phyloP scores from a whole-genome alignment of 2,329 filamentous ascomycete genomes.

The Diplodia scrobiculata region DNA sequence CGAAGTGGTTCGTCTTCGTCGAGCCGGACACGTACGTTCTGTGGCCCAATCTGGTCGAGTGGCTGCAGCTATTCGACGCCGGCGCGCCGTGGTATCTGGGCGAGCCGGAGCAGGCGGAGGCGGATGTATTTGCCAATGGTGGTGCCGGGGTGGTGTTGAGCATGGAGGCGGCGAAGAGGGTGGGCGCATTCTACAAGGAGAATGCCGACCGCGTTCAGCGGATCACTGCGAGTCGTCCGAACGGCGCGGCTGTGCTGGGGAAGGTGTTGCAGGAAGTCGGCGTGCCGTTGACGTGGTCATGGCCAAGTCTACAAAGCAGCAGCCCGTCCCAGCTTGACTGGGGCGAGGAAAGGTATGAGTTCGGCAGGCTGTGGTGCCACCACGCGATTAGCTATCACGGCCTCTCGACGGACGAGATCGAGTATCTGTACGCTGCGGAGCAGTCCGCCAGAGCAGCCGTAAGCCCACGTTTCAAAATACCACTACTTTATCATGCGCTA shows the following conservation, averaged over 20 bases:
- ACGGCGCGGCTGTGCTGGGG: conserved; percentile 55
- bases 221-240: conserved; percentile 52
- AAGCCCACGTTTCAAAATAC: conserved; percentile 14
- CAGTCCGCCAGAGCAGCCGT: conserved; percentile 43
- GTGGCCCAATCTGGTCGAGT: conserved; percentile 56
- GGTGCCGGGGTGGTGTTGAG: conserved; percentile 59
- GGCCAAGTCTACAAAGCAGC: conserved; percentile 53
- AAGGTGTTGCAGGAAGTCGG: conserved; percentile 53
- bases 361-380: conserved; percentile 52
- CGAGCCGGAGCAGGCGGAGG: conserved; percentile 56
- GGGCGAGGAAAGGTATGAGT: conserved; percentile 24
- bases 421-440: conserved; percentile 52
- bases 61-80: conserved; percentile 56
- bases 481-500: not conserved
- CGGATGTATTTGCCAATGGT: conserved; percentile 56
- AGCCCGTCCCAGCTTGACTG: conserved; percentile 44
- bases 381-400: conserved; percentile 56
- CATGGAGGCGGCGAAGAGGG: conserved; percentile 51
- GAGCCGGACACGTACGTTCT: conserved; percentile 62
- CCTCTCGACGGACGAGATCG: conserved; percentile 48
- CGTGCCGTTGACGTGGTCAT: conserved; percentile 51
- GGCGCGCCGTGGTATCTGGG: conserved; percentile 56
- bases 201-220: conserved; percentile 50
- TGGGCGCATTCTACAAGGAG: conserved; percentile 48
- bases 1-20: conserved; percentile 62